These are phyloP conservation scores for Lactarius evosmus DNA, from an alignment of 768 basidiomycete species.

Conservation along the genomic window DNA sequence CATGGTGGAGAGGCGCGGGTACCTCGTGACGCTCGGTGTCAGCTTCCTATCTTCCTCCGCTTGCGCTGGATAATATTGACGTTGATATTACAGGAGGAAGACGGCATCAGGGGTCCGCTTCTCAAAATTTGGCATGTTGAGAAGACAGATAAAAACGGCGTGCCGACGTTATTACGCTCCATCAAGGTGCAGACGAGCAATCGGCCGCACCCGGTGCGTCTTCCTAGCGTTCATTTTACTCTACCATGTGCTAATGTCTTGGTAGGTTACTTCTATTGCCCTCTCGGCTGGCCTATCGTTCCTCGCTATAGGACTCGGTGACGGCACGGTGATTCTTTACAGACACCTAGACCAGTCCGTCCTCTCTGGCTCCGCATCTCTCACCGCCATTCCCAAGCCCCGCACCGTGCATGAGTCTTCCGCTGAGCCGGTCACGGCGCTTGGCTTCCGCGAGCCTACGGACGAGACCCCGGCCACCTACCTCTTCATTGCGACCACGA, in stretches of 20 bases:
- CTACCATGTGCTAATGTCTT: constrained; percentile 10
- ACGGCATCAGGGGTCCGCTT: constrained; percentile 57
- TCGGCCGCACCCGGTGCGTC: constrained; percentile 69
- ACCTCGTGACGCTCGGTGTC: constrained; percentile 88
- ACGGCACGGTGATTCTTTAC: constrained; percentile 90
- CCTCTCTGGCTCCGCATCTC: constrained; percentile 55
- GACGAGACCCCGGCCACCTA: constrained; percentile 40
- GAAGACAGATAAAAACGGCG: constrained; percentile 59
- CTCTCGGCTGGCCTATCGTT: constrained; percentile 75
- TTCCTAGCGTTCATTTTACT: neutral
- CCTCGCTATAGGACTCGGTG: constrained; percentile 90
- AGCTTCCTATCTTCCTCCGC: constrained; percentile 33
- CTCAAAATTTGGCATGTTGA: constrained; percentile 90
- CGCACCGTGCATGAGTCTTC: constrained; percentile 80
- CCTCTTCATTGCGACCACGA: constrained; percentile 87
- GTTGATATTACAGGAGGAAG: constrained; percentile 61
- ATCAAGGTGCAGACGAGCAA: constrained; percentile 72
- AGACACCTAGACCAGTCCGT: constrained; percentile 90
- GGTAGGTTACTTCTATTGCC: constrained; percentile 62
- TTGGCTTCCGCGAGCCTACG: constrained; percentile 76
- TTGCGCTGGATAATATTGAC: constrained; percentile 11
- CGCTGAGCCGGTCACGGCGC: constrained; percentile 86
- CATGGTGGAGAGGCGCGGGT: constrained; percentile 75
- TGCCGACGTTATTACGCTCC: constrained; percentile 66
- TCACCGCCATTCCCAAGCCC: constrained; percentile 81